A percentile compares a stretch with the other conserved stretches of the same genome.
phyloP scores from a whole-genome alignment of 2,329 filamentous ascomycete species.

The Coleophoma crateriformis region DNA sequence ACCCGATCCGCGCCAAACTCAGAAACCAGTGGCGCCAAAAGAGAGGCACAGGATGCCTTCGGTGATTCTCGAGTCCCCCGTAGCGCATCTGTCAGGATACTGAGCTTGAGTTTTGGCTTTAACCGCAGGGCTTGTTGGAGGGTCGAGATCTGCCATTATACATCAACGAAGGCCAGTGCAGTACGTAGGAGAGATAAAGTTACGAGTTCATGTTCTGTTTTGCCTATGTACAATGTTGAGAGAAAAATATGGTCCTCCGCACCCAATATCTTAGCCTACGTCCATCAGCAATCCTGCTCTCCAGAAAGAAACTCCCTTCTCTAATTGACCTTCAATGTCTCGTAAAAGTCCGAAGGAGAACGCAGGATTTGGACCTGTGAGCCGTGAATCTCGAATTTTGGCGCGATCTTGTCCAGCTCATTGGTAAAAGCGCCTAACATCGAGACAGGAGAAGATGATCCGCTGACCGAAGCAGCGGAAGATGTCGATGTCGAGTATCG shows the following conservation, averaged over 20 bases:
- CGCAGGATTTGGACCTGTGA: constrained; percentile 75
- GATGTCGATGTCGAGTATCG: constrained; percentile 24
- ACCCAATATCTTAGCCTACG: constrained; percentile 70
- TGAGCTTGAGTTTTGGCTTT: constrained; percentile 74
- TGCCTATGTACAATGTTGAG: constrained; percentile 96
- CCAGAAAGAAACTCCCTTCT: constrained; percentile 1
- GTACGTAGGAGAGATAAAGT: constrained; percentile 15
- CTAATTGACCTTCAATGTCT: constrained; percentile 70
- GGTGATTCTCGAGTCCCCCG: constrained; percentile 90
- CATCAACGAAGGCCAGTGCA: constrained; percentile 6
- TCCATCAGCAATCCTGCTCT: constrained; percentile 18
- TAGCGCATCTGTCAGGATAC: constrained; percentile 85
- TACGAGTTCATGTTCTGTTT: constrained; percentile 81
- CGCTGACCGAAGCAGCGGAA: constrained; percentile 7
- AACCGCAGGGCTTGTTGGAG: constrained; percentile 67
- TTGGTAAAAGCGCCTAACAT: constrained; percentile 55
- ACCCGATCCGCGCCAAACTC: constrained; percentile 83
- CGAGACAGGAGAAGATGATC: constrained; percentile 44
- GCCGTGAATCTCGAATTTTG: constrained; percentile 81
- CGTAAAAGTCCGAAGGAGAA: constrained; percentile 85
- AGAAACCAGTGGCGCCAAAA: constrained; percentile 75
- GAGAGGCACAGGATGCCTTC: constrained; percentile 77
- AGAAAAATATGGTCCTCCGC: constrained; percentile 81
- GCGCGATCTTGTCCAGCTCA: constrained; percentile 83
- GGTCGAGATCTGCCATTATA: constrained; percentile 56